Percentiles rank a stretch among this genome's conserved stretches.
These are phyloP conservation scores for Abrus precatorius DNA, from an alignment of 306 rosid species.

Conservation along the genomic window DNA sequence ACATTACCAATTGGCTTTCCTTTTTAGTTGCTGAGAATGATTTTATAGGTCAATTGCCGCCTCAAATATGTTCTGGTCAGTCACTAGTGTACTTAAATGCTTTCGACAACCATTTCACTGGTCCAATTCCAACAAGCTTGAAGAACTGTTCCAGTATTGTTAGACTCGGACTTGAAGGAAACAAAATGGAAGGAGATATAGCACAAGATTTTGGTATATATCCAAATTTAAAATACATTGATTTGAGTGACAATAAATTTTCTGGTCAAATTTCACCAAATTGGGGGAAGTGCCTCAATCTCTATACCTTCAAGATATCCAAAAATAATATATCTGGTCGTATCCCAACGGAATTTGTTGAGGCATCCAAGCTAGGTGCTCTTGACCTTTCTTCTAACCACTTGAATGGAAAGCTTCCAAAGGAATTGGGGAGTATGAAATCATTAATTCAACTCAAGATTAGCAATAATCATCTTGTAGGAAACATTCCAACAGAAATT, in stretches of 20 bases:
- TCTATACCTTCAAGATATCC: constrained; percentile 14
- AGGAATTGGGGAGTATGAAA: constrained; percentile 42
- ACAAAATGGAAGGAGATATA: constrained; percentile 55
- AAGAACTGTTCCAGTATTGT: constrained; percentile 37
- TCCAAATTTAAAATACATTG: constrained; percentile 40
- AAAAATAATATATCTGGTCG: constrained; percentile 51
- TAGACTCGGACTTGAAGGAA: constrained; percentile 48
- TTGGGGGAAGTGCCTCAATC: constrained; percentile 44
- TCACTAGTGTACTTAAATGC: neutral
- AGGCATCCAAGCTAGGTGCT: constrained; percentile 12
- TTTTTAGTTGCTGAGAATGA: constrained; percentile 33
- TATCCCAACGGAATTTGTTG: constrained; percentile 43
- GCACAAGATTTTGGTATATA: constrained; percentile 50
- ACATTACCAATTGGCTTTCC: neutral
- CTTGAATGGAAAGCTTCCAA: constrained; percentile 54
- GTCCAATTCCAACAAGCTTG: constrained; percentile 49
- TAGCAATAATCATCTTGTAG: constrained; percentile 33
- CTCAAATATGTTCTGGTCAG: constrained; percentile 41
- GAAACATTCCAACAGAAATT: constrained; percentile 44
- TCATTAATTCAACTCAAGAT: neutral
- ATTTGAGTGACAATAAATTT: constrained; percentile 52
- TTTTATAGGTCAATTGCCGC: constrained; percentile 47
- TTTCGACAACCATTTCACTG: constrained; percentile 32
- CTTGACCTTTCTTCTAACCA: constrained; percentile 53
- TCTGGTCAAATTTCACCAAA: constrained; percentile 48